These are phyloP conservation scores for Trametes villosa DNA, from an alignment of 768 basidiomycete species.

Conservation along the genomic window DNA sequence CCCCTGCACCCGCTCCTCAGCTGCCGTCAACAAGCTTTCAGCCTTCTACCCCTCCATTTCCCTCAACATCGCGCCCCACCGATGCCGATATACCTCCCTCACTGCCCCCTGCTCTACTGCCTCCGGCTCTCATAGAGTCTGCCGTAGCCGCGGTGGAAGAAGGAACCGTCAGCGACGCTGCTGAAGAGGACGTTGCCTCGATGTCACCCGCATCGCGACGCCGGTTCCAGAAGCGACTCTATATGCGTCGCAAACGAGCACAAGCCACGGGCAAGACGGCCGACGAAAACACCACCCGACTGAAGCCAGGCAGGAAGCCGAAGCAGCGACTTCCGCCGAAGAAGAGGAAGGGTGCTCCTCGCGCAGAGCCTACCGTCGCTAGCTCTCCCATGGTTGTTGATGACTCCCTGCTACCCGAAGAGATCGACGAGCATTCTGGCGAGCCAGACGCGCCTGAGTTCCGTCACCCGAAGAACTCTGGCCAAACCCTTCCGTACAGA, in stretches of 20 bases:
- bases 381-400: not conserved
- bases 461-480: slow-evolving; percentile 35
- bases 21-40: not conserved
- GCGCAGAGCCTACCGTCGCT: slow-evolving; percentile 1
- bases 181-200: slow-evolving; percentile 8
- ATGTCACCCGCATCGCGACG: slow-evolving; percentile 56
- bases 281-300: slow-evolving; percentile 35
- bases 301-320: slow-evolving; percentile 46
- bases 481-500: slow-evolving; percentile 51
- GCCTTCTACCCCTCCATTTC: not conserved
- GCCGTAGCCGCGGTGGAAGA: not conserved
- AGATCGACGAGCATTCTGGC: not conserved
- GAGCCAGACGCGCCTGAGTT: not conserved
- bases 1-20: not conserved
- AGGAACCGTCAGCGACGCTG: slow-evolving; percentile 15
- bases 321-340: slow-evolving; percentile 11
- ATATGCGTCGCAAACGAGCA: slow-evolving; percentile 76
- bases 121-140: not conserved
- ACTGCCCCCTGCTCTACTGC: not conserved
- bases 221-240: slow-evolving; percentile 62
- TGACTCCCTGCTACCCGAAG: not conserved
- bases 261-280: slow-evolving; percentile 42
- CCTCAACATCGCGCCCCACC: not conserved
- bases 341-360: not conserved
- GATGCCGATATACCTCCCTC: too few species aligned